Base-by-base conservation (phyloP, 441 rosid species). In the Jatropha multifida region DNA sequence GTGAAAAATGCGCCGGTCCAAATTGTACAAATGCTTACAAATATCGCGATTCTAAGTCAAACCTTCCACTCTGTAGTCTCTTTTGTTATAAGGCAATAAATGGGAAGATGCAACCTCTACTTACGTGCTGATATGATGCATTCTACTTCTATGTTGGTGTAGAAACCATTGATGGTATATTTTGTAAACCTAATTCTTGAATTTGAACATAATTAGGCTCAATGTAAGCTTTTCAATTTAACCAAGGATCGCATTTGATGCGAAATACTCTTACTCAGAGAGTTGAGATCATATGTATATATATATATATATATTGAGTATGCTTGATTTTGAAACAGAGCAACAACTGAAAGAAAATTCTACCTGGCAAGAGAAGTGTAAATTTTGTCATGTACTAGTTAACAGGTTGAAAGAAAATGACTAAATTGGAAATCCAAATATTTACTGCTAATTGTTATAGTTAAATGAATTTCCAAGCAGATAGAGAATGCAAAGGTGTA, bases 51-150 rank as follows among this genome's bases (percentile, higher is more conserved):
- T 91, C 97, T 0, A 90, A 90, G 87, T 85, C 90, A 1, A 92
- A 90, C 81, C 81, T 91, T 69, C 98, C 99, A 3, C 87, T 94
- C 44, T 94, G 99, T 81, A 94, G 99, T 79, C 96, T 96, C 76
- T 85, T 79, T 61, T 96, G 98, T 78, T 96, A 96, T 87, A 91
- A 85, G 83, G 99, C 94, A 51, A 81, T 92, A 80, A 90, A 89
- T 68, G 86, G 80, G 51, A 83, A 83, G 77, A 79, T 72, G 65
- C 77, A 58, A n/a, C 38, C 84, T 20, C 70, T 72, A 75, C 59
- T 83, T 54, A 65, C 79, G 52, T 79, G 88, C 82, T 90, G 83
- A 89, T 51, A 37, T 60, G 13, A 59, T 37, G 4, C 26, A 1
- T 11, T 49, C 68, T 60, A 32, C n/a, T 79, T 3, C 17, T 9